Conservation (phyloP, 352 stramenopile genomes). For the Phytopythium oedochilum region DNA sequence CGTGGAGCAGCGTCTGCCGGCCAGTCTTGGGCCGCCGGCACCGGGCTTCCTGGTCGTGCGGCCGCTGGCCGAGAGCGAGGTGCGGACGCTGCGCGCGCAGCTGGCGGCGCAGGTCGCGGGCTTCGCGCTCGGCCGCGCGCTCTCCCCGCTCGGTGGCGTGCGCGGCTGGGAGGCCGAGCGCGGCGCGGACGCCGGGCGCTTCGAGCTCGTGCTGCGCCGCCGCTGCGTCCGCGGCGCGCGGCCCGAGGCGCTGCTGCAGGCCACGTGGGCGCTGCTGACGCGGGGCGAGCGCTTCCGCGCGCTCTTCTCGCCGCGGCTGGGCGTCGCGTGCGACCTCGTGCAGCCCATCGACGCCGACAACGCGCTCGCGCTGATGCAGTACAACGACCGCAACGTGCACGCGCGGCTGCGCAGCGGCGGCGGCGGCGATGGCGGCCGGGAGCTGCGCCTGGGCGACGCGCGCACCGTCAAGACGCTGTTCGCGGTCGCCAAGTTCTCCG, state of each 20-base stretch:
- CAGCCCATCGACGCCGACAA: slow-evolving; percentile 6
- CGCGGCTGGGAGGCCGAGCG: not conserved
- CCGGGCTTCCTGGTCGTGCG: not conserved
- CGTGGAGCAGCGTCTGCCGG: no score
- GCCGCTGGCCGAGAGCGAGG: not conserved
- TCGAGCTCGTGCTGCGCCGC: not conserved
- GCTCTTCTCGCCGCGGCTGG: slow-evolving; percentile 1
- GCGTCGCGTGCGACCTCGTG: slow-evolving; percentile 1
- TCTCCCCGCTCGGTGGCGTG: not conserved
- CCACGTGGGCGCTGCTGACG: slow-evolving; percentile 2
- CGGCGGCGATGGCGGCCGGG: no score
- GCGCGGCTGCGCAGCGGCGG: not conserved
- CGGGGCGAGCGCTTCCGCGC: not conserved
- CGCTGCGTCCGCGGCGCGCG: not conserved
- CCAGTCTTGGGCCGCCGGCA: no score
- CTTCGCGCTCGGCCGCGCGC: not conserved
- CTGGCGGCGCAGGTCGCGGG: not conserved
- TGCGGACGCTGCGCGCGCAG: not conserved
- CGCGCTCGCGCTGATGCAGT: slow-evolving; percentile 4
- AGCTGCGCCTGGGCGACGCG: no score
- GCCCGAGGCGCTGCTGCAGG: not conserved
- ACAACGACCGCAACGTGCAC: not conserved
- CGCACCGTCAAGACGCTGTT: slow-evolving; percentile 5
- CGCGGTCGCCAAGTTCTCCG: slow-evolving; percentile 2
- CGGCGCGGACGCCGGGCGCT: not conserved